A percentile compares a stretch with the other conserved stretches of the same genome.
Conservation (phyloP, 257 asterid species). For the Scutellaria minor region DNA sequence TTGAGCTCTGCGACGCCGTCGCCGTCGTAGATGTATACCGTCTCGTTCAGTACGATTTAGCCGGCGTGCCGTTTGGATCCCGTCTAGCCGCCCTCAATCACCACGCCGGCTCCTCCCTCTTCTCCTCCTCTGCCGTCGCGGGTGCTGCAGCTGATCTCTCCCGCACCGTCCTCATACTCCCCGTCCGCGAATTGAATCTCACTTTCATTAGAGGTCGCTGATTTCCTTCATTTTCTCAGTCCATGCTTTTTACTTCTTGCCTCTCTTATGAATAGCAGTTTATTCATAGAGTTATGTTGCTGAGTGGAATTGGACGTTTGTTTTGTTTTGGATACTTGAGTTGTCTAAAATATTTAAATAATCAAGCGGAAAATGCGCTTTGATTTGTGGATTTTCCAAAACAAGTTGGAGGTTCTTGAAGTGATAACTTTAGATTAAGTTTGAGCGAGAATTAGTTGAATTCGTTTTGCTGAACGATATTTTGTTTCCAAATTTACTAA, state of each 20-base stretch:
- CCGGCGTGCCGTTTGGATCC: conserved; percentile 93
- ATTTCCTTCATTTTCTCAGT: conserved; percentile 20
- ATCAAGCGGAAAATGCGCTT: conserved; percentile 35
- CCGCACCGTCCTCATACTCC: conserved; percentile 86
- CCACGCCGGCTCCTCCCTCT: conserved; percentile 86
- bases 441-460: conserved; percentile 15
- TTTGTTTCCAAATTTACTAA: conserved; percentile 3
- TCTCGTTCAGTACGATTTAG: conserved; percentile 87
- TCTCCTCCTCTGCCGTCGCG: conserved; percentile 53
- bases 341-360: conserved; percentile 26
- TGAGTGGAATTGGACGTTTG: conserved; percentile 22
- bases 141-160: conserved; percentile 76
- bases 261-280: background rate
- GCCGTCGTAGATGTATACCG: conserved; percentile 92
- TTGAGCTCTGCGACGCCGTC: conserved; percentile 82
- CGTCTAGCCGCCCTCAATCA: conserved; percentile 87
- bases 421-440: background rate
- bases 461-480: conserved; percentile 21
- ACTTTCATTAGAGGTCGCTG: conserved; percentile 69
- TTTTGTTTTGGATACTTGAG: conserved; percentile 26
- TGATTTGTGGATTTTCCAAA: conserved; percentile 25
- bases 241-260: conserved; percentile 8
- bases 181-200: conserved; percentile 88
- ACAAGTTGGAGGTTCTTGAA: conserved; percentile 28
- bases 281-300: conserved; percentile 11